Base-by-base conservation (phyloP, 345 rosid species). In the Viola odorata region DNA sequence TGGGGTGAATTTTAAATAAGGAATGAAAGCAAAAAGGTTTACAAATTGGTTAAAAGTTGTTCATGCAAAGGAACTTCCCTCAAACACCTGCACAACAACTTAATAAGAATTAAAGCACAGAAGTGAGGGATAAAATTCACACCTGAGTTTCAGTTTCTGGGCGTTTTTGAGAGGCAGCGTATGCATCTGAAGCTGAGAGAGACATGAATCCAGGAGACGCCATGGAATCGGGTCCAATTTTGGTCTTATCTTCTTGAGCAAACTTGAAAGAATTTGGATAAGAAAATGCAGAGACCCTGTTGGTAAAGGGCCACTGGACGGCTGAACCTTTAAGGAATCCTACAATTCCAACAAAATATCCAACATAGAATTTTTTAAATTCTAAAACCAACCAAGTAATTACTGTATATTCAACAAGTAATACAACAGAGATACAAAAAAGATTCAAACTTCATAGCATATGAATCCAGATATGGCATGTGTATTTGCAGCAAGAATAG, bases 301-400 rank as follows among this genome's bases (percentile, higher is more conserved):
- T 77, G 37, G 75, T 45, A 59, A 78, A 81, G 15, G 87, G 77
- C 92, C 89, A 80, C 45, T 73, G 85, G n/a, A 73, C 70, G 49
- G 69, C 78, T 8, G 75, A 63, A 23, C 75, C 76, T 54, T 54
- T 77, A 58, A 55, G 15, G 66, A 70, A 77, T 52, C 86, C 77
- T 82, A 61, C 41, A 61, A 23, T 60, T 58, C n/a, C 53, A 45
- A 59, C 32, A 23, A 23, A 23, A 23, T 1, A 23, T 0, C 32
- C 32, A 23, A 23, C 32, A 23, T 23, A 23, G 32, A 23, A 23
- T 23, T 23, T 23, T 23, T 23, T 23, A 23, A 23, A 23, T 1
- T 23, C 32, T 23, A 23, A 23, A 23, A 23, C 32, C 32, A 23
- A 23, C 32, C 32, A 23, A 23, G 32, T 23, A 23, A 23, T 23